Percentiles rank a stretch among this genome's conserved stretches.
Conservation (phyloP, 78 protist species). For the Dictyostelium purpureum region DNA sequence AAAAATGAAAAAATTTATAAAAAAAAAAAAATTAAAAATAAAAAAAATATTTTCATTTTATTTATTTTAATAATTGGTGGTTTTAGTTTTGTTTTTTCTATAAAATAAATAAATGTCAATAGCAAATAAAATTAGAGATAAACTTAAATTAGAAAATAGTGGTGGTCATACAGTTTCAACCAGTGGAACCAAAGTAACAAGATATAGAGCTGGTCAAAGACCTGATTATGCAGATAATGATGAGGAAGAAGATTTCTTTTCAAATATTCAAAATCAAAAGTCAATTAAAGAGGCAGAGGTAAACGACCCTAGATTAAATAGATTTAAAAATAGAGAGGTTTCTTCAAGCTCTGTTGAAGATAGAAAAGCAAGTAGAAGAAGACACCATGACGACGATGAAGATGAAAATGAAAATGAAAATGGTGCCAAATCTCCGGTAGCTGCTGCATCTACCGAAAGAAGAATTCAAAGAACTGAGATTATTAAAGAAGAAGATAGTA, state of each 20-base stretch:
- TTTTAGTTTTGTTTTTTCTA: neutral
- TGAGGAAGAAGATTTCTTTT: neutral
- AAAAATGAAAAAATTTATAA: neutral
- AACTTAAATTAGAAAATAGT: slow-evolving; percentile 8
- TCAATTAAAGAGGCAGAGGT: neutral
- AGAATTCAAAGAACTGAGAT: slow-evolving; percentile 40
- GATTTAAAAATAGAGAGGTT: slow-evolving; percentile 31
- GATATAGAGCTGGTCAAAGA: slow-evolving; percentile 61
- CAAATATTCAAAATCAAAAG: slow-evolving; percentile 3
- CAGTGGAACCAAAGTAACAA: neutral
- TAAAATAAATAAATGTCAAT: neutral
- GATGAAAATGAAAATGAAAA: neutral
- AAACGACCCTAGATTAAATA: slow-evolving; percentile 37
- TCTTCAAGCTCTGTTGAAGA: neutral
- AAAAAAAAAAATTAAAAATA: too few species aligned
- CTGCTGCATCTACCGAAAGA: slow-evolving; percentile 1
- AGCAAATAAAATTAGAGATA: slow-evolving; percentile 20
- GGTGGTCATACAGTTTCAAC: slow-evolving; percentile 7
- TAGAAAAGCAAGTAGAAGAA: slow-evolving; percentile 17
- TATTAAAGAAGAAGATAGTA: neutral
- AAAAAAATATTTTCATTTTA: neutral
- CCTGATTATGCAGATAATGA: slow-evolving; percentile 46
- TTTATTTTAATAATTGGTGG: neutral
- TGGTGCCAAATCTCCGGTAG: neutral
- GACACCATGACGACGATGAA: neutral